Evolutionary conservation across 2,329 filamentous ascomycete genomes (phyloP).

Genomic region (Trichothecium roseum): DNA sequence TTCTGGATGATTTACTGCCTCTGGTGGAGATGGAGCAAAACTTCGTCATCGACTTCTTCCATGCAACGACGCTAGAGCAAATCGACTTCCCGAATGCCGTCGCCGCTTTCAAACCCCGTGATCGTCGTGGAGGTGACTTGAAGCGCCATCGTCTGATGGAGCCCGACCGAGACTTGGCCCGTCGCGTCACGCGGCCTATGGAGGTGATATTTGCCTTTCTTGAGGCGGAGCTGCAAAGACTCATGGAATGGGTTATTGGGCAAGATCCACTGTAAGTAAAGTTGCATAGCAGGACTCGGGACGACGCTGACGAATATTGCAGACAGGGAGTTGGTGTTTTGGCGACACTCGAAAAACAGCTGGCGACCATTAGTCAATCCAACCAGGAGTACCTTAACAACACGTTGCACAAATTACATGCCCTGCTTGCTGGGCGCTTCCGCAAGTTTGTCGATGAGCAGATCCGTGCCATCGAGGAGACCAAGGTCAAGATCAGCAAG

Average conservation of each 20-base stretch:
- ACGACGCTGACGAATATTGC: slow-evolving; percentile 8
- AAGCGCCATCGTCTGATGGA: slow-evolving; percentile 71
- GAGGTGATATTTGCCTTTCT: slow-evolving; percentile 80
- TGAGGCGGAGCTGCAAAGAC: slow-evolving; percentile 62
- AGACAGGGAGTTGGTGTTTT: slow-evolving; percentile 87
- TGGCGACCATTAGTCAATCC: slow-evolving; percentile 71
- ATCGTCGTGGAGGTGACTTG: slow-evolving; percentile 63
- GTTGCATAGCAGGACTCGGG: neutral
- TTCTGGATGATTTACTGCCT: slow-evolving; percentile 72
- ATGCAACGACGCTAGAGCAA: slow-evolving; percentile 74
- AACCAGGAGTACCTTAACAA: slow-evolving; percentile 87
- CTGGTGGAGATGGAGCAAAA: slow-evolving; percentile 91
- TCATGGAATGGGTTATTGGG: slow-evolving; percentile 75
- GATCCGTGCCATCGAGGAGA: slow-evolving; percentile 91
- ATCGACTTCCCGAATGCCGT: slow-evolving; percentile 79
- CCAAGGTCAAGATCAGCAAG: slow-evolving; percentile 98
- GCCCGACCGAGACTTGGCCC: slow-evolving; percentile 77
- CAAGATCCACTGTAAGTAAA: slow-evolving; percentile 68
- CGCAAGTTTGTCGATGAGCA: slow-evolving; percentile 89
- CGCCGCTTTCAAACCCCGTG: slow-evolving; percentile 50
- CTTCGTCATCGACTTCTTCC: slow-evolving; percentile 95
- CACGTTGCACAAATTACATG: slow-evolving; percentile 69
- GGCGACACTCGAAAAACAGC: slow-evolving; percentile 67
- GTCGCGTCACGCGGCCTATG: slow-evolving; percentile 76
- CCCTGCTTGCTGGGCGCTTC: slow-evolving; percentile 65